Base-by-base conservation (phyloP, 768 basidiomycete genomes). In the Suillus spraguei region DNA sequence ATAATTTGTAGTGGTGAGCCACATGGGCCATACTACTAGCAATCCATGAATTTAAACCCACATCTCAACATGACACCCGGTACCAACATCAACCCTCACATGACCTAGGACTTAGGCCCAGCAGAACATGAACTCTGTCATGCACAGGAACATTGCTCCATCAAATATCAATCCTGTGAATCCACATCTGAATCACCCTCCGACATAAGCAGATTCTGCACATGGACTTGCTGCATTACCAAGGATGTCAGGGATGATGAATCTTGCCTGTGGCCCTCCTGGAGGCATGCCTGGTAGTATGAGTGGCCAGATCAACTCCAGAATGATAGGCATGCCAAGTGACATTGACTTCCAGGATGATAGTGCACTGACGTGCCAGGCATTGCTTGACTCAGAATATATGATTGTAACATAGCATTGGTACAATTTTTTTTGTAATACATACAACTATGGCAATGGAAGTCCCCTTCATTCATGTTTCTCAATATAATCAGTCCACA, bases 131-230 rank as follows among this genome's bases (percentile, higher is more conserved):
- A 61, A 9, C 10, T 28, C 38, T 2, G 38, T 39, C 22, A 64
- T 70, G 41, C 69, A 71, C 1, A 71, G 71, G 62, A 60, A 59
- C 28, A 47, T 49, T 35, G 36, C 60, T 32, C 36, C 66, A 44
- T 17, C 63, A 55, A 24, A 67, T 69, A 64, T 67, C 63, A 60
- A 68, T 70, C 62, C 65, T 61, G 32, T 38, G 53, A 47, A 47
- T 59, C 53, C 54, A 5, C 60, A 58, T 32, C 64, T 73, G 66
- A 70, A 70, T 60, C 73, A 72, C 1, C 73, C 73, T 11, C 73
- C 73, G 1, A 74, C 73, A 10, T 62, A 74, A 55, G 66, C 72
- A 0, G 74, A 68, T n/a, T 75, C 73, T n/a, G 72, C 74, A 0
- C 68, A 63, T 46, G 69, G 72, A 6, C 67, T 66, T 17, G 17